Percentiles rank a stretch among this genome's conserved stretches.
Conservation (phyloP, 2,329 filamentous ascomycete genomes). For the Diplocarpon mali region DNA sequence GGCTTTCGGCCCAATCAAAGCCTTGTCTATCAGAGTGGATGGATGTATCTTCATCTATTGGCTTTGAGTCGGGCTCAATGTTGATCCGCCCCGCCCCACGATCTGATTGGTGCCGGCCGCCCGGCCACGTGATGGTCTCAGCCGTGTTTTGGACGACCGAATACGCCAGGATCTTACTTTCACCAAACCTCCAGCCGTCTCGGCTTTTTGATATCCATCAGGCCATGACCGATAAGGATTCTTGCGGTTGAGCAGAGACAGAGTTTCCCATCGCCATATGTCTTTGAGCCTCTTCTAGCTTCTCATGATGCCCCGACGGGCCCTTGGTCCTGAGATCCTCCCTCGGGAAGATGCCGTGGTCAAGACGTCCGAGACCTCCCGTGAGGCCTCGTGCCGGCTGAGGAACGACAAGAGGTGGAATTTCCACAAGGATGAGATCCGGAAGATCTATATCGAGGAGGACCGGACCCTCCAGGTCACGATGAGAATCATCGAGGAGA, state of each 20-base stretch:
- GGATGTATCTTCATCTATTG: too few species aligned
- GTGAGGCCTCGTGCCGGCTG: constrained; percentile 4
- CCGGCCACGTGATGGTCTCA: too few species aligned
- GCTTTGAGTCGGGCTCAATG: too few species aligned
- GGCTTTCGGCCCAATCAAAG: too few species aligned
- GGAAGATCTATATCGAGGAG: constrained; percentile 5
- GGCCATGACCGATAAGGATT: constrained; percentile 1
- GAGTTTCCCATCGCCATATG: constrained; percentile 3
- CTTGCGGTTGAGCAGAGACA: constrained; percentile 1
- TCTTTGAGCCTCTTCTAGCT: constrained; percentile 1
- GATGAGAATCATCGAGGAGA: constrained; percentile 4
- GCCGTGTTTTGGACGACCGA: too few species aligned
- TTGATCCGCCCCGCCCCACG: too few species aligned
- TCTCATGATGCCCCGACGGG: constrained; percentile 3
- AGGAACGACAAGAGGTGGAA: constrained; percentile 12
- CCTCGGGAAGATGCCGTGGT: constrained; percentile 4
- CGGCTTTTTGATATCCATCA: constrained; percentile 3
- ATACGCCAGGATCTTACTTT: too few species aligned
- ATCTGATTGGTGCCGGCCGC: too few species aligned
- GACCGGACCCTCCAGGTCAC: constrained; percentile 8
- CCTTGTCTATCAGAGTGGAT: too few species aligned
- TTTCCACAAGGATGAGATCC: constrained; percentile 6
- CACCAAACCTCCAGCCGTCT: not conserved
- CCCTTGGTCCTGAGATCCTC: constrained; percentile 6
- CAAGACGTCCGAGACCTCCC: constrained; percentile 5